Evolutionary conservation across 345 rosid genomes (phyloP), one percentile per base, ranked within the genome.

Genomic region (Erodium maritimum): DNA sequence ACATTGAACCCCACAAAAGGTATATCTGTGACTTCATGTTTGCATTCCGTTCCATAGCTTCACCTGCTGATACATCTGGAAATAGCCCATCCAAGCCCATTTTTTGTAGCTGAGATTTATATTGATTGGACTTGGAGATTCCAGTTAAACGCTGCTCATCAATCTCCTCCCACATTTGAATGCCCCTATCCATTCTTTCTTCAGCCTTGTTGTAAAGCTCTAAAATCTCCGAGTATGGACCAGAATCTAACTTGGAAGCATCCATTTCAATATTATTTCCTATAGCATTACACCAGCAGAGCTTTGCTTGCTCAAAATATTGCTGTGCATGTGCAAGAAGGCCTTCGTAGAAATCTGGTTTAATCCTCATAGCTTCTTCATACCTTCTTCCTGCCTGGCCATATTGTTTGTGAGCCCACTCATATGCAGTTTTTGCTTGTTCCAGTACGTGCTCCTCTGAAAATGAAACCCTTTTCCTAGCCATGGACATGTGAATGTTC

Each of bases 101-200:
- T 72, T 89, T 85, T 62, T 67, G 80, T 72, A 93, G 63, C 73
- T 76, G 73, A 19, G 58, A 59, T 77, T 78, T 83, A 63, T 89
- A 80, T 42, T 74, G 75, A 58, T 93, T 97, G 2, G 67, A 70
- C 71, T 81, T 85, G 23, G 97, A 94, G 63, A 90, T 81, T 54
- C 97, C 99, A 55, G 87, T 94, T 55, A 87, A 71, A 25, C 96
- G 87, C 57, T 71, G 80, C 68, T 94, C 99, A 66, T 85, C 90
- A 71, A 72, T 87, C 79, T 94, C 99, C 77, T 90, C 99, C 97
- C 97, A 90, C 73, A 82, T 85, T 74, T 82, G 99, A 86, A 90
- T 85, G 23, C 99, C 99, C 72, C 64, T 79, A 77, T 94, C 97
- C 95, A 94, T 83, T 73, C 84, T 77, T 63, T 90, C 99, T 73